Conservation (phyloP, 176 grass and related monocot species). For the Avena sativa region DNA sequence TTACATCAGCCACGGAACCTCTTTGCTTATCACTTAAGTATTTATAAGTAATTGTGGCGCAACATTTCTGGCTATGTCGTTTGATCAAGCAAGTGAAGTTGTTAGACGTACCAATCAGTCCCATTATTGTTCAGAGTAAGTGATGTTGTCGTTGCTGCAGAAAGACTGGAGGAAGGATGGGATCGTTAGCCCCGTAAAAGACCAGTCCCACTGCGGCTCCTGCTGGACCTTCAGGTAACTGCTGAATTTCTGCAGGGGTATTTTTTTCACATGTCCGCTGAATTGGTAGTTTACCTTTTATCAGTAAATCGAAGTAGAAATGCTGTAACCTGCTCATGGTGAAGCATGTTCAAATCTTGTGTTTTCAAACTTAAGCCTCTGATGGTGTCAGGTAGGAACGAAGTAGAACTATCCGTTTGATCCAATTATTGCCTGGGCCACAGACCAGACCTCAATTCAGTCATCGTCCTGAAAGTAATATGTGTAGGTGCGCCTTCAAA, state of each 20-base stretch:
- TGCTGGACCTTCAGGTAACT: constrained; percentile 98
- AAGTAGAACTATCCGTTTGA: not conserved
- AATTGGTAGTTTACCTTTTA: not conserved
- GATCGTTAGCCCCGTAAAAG: constrained; percentile 92
- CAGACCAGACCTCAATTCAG: constrained; percentile 24
- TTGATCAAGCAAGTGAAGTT: not conserved
- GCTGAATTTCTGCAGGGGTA: not conserved
- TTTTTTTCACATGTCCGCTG: not conserved
- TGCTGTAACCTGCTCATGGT: not conserved
- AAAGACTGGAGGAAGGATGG: constrained; percentile 98
- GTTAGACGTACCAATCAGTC: not conserved
- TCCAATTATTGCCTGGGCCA: not conserved
- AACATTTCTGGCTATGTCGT: not conserved
- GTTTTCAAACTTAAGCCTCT: constrained; percentile 15
- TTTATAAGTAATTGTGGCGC: not conserved
- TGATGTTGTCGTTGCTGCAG: constrained; percentile 48
- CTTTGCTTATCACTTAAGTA: not conserved
- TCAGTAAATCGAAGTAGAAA: not conserved
- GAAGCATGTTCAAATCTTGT: constrained; percentile 14
- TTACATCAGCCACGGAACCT: not conserved
- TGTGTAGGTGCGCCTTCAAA: constrained; percentile 18
- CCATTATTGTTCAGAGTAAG: not conserved
- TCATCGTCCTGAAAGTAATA: constrained; percentile 45
- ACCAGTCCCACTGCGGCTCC: constrained; percentile 83
- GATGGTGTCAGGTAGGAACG: not conserved